A percentile compares a stretch with the other conserved stretches of the same genome.
Evolutionary conservation across 176 grass and related monocot genomes (phyloP).

Genomic region (Pontederia crassipes): DNA sequence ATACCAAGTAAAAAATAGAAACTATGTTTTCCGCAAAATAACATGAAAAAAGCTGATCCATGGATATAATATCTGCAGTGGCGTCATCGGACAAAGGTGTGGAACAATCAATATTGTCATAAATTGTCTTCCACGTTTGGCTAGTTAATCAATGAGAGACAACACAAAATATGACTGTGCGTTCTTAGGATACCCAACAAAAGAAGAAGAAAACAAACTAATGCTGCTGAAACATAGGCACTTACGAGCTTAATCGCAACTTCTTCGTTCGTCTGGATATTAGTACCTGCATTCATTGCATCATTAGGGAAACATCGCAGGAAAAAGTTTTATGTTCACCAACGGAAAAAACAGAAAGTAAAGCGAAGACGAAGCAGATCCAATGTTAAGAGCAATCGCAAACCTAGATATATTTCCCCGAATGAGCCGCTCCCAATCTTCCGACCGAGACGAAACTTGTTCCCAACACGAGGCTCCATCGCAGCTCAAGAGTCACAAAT

Average conservation of each 20-base stretch:
- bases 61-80: too few species aligned
- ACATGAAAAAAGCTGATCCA: too few species aligned
- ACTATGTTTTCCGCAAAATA: too few species aligned
- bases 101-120: too few species aligned
- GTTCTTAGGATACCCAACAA: not conserved
- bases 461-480: slow-evolving; percentile 62
- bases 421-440: slow-evolving; percentile 65
- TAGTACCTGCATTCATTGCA: slow-evolving; percentile 43
- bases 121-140: too few species aligned
- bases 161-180: too few species aligned
- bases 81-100: too few species aligned
- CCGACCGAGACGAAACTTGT: slow-evolving; percentile 53
- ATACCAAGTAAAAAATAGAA: too few species aligned
- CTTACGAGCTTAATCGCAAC: slow-evolving; percentile 84
- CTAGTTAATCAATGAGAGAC: too few species aligned
- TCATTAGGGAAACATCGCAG: not conserved
- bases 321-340: not conserved
- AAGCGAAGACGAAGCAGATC: not conserved
- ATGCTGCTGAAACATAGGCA: not conserved
- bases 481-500: not conserved
- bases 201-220: not conserved
- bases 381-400: not conserved
- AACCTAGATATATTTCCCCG: slow-evolving; percentile 56
- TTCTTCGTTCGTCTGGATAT: slow-evolving; percentile 71
- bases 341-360: not conserved